These are phyloP conservation scores for Penicillium brasilianum DNA, from an alignment of 2,329 filamentous ascomycete genomes.

Conservation along the genomic window DNA sequence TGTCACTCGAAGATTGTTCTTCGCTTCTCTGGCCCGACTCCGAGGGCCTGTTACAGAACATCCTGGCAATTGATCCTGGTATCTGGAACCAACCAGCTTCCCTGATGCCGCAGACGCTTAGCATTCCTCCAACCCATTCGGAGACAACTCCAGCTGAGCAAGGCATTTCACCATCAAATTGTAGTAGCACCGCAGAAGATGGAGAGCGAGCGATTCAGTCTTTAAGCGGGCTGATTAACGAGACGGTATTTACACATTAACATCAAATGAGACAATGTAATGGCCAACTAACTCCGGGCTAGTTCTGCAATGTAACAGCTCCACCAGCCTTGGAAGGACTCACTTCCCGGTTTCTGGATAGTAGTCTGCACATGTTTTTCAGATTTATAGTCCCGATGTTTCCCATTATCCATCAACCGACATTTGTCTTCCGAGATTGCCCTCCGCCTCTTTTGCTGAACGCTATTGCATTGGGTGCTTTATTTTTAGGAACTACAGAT, in stretches of 20 bases:
- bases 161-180: not conserved
- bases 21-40: slow-evolving; percentile 5
- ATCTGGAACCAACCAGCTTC: not conserved
- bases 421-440: slow-evolving; percentile 13
- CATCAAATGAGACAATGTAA: not conserved
- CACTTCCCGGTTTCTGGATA: slow-evolving; percentile 17
- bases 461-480: slow-evolving; percentile 14
- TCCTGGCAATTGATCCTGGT: not conserved
- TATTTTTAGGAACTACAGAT: slow-evolving; percentile 14
- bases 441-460: slow-evolving; percentile 11
- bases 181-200: slow-evolving; percentile 6
- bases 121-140: not conserved
- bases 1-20: slow-evolving; percentile 5
- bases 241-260: not conserved
- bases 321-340: slow-evolving; percentile 9
- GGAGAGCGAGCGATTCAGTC: slow-evolving; percentile 5
- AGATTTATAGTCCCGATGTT: slow-evolving; percentile 19
- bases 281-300: not conserved
- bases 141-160: not conserved
- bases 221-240: not conserved
- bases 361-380: slow-evolving; percentile 21
- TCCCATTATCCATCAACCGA: slow-evolving; percentile 16
- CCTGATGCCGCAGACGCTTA: slow-evolving; percentile 1
- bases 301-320: slow-evolving; percentile 3
- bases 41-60: slow-evolving; percentile 5